A percentile compares a stretch with the other conserved stretches of the same genome.
These are phyloP conservation scores for Solanum hybrid DNA, from an alignment of 305 asterid species.

Conservation along the genomic window DNA sequence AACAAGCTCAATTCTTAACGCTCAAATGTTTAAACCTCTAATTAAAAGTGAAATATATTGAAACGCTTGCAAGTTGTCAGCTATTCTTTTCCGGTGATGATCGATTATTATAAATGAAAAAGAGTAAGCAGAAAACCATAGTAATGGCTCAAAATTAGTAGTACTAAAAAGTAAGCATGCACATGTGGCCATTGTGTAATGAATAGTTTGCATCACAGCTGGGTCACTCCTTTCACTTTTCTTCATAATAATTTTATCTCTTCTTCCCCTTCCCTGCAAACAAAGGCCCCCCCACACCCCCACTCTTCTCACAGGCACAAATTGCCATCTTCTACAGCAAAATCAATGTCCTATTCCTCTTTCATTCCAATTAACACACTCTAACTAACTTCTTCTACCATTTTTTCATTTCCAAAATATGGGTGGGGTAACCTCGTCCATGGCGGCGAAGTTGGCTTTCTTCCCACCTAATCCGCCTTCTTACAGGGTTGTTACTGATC, in stretches of 20 bases:
- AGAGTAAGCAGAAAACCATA: background rate
- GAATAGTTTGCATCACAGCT: constrained; percentile 10
- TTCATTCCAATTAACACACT: background rate
- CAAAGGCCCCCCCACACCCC: constrained; percentile 10
- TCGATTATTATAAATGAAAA: background rate
- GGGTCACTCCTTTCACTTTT: constrained; percentile 6
- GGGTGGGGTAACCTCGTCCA: constrained; percentile 98
- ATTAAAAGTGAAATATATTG: background rate
- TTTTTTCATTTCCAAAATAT: constrained; percentile 12
- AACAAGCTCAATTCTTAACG: background rate
- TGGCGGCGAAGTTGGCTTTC: constrained; percentile 96
- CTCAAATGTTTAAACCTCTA: background rate
- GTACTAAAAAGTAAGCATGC: background rate
- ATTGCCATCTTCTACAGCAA: background rate
- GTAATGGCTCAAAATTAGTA: background rate
- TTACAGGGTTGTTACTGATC: constrained; percentile 54
- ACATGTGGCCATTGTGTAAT: constrained; percentile 9
- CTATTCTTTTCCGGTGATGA: background rate
- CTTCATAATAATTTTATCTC: background rate
- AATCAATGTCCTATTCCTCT: background rate
- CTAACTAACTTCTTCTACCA: background rate
- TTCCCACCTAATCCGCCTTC: constrained; percentile 91
- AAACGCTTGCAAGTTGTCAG: background rate
- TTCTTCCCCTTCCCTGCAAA: constrained; percentile 17
- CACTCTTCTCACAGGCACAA: constrained; percentile 2